Base-by-base conservation (phyloP, 306 rosid genomes). In the Cucurbita pepo region DNA sequence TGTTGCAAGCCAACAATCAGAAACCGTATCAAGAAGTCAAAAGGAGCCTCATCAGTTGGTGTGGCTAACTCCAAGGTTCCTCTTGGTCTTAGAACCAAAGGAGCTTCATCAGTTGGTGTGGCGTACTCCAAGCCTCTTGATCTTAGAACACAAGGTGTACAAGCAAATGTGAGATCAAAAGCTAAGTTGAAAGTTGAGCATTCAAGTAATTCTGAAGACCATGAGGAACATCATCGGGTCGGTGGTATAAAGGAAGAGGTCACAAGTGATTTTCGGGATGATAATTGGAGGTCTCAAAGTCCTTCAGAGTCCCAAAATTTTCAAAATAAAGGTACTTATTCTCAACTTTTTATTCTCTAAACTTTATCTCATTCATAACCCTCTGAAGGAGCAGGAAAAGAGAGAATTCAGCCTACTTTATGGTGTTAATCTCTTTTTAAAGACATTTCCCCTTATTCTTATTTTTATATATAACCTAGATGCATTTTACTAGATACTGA, bases 251-350 rank as follows among this genome's bases (percentile, higher is more conserved):
- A 73, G 40, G 72, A 75, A 55, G 72, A 81, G 79, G 75, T 12
- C 69, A 56, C 66, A 55, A 55, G 79, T 75, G 78, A 76, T 72
- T 38, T 41, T 71, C 76, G n/a, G 81, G 69, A 83, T 65, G 87
- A 79, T 67, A 78, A 79, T 73, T 90, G 76, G 77, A 83, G 74
- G 7, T 85, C 85, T 64, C 79, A 67, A 81, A 78, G 80, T 77
- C 73, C 75, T 80, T 75, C 85, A 76, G 72, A 74, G 50, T 79
- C 80, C 61, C 79, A 77, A 61, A 75, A 79, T 77, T 74, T 81
- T 82, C 69, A 56, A 63, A 71, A 69, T 67, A 85, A 77, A 88
- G 96, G 96, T 92, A 79, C 58, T 61, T 65, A 50, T 73, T 59
- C 41, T 62, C 22, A 8, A 43, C 30, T 48, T 72, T 34, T 56